Evolutionary conservation across 2,329 filamentous ascomycete species (phyloP), one percentile per base, ranked within the genome.

Genomic region (Phialocephala subalpina): DNA sequence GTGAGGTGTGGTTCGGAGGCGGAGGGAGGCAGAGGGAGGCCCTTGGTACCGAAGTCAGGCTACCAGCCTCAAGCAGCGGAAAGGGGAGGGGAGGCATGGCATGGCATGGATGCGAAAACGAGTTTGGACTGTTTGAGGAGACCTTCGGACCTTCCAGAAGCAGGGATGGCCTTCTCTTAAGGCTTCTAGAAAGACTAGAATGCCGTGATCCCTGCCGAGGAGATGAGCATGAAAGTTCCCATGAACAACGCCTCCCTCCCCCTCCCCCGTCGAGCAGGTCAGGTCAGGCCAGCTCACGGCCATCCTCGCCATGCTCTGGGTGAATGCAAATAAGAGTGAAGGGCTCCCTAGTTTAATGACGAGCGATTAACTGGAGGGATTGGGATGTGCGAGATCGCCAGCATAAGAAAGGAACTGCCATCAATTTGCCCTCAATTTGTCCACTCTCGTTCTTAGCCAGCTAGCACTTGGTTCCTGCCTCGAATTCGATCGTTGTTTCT

Each of bases 81-180:
- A 27, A 25, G 11, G 7, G 47, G 47, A 6, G 40, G 47, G 47
- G 7, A n/a, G n/a, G n/a, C n/a, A n/a, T n/a, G n/a, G n/a, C n/a
- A n/a, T n/a, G n/a, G 47, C 47, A 29, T 27, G 47, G 47, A 53
- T 27, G 11, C 47, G 12, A 42, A 40, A n/a, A 18, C 14, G 40
- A n/a, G n/a, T 16, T 53, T 20, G 47, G 47, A 53, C n/a, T 27
- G 47, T 20, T 20, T 14, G 47, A 18, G 27, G n/a, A 29, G 9
- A 16, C 27, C 52, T 55, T 55, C 25, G 18, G 52, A 36, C 16
- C 52, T 55, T 55, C 52, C 18, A 55, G 47, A 55, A 55, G 33
- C 52, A 36, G 52, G 52, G 52, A 22, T 55, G 11, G 52, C 52
- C 52, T 55, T 55, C 52, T 49, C 7, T 33, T 9, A 4, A 33